Base-by-base conservation (phyloP, 2,329 filamentous ascomycete species). In the Amesomyces nigricolor region DNA sequence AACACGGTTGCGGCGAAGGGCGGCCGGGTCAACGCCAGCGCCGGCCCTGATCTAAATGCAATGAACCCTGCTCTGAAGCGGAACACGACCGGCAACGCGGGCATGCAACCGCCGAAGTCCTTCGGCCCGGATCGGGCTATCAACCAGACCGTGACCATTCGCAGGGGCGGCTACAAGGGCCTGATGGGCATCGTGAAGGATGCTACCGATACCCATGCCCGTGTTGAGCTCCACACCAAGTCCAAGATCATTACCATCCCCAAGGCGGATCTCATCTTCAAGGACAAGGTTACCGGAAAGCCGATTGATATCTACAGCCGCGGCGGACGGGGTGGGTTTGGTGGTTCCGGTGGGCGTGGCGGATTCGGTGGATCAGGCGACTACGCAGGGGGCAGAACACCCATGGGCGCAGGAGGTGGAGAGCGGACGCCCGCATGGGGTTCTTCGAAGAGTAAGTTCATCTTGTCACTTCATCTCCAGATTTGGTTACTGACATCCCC, bases 141-240 rank as follows among this genome's bases (percentile, higher is more conserved):
- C 60, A 91, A 91, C 43, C 92, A 96, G 74, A 96, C 91, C 0
- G 91, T 97, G 44, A 89, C 87, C 50, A 88, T 97, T 66, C 83
- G 86, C 55, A 90, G 87, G 67, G 94, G 94, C 29, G 85, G 87
- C 19, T 91, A 92, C 76, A 99, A 99, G 73, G 92, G 92, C 54
- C 78, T 96, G 43, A 77, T 97, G 42, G 94, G 94, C 64, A 95
- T 96, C 62, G 91, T 99, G 64, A 96, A 96, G 69, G 92, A 97
- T 68, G 88, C 92, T 0, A 95, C 89, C 6, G 91, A 95, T 64
- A 82, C 82, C 3, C 83, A 88, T 65, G 92, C 90, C 30, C 87
- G 91, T 60, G 88, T 99, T 42, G 94, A 99, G 72, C 76, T 99
- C 39, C 92, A 97, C 68, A 91, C 91, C 5, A 96, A 95, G 75